Base-by-base conservation (phyloP, 108 stramenopile genomes). In the Skeletonema marinoi region DNA sequence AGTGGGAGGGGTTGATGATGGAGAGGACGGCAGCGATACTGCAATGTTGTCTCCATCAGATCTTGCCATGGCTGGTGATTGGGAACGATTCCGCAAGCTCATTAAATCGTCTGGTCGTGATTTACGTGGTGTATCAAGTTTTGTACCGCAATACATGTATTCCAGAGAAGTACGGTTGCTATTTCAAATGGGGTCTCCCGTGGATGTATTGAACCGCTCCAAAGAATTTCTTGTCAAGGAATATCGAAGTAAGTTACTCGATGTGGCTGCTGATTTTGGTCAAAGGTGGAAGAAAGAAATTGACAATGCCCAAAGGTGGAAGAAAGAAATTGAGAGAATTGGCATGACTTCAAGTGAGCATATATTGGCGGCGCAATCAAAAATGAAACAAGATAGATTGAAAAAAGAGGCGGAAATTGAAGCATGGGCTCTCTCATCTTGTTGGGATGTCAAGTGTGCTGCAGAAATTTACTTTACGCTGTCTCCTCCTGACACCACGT, bases 361-460 rank as follows among this genome's bases (percentile, higher is more conserved):
- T 39, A 54, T 80, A 17, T 35, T 80, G 36, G 50, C 66, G 12
- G 48, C 25, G 19, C 66, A 81, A 46, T 19, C 29, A 38, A 31
- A 25, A 31, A 35, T 78, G 66, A 60, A 71, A 70, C 46, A 71
- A 82, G 42, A 71, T 38, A 66, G 50, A 74, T 10, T 29, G 36
- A 71, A 66, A 79, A 71, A 50, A 39, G 65, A 66, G 59, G 74
- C 75, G 21, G 81, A 87, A 30, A 87, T 87, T 29, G 87, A 89
- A 41, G 66, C 75, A 32, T 92, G 91, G 91, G 91, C 89, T 29
- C 64, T 91, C 21, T 74, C 78, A 33, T 90, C 85, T 63, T 83
- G 89, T 51, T 94, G 93, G 93, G 91, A 92, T 87, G 80, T 94
- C 51, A 91, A 90, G 42, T 64, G 73, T 32, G 78, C 85, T 2